Evolutionary conservation across 2,329 filamentous ascomycete genomes (phyloP), one percentile per base, ranked within the genome.

Genomic region (Venturia aucupariae): DNA sequence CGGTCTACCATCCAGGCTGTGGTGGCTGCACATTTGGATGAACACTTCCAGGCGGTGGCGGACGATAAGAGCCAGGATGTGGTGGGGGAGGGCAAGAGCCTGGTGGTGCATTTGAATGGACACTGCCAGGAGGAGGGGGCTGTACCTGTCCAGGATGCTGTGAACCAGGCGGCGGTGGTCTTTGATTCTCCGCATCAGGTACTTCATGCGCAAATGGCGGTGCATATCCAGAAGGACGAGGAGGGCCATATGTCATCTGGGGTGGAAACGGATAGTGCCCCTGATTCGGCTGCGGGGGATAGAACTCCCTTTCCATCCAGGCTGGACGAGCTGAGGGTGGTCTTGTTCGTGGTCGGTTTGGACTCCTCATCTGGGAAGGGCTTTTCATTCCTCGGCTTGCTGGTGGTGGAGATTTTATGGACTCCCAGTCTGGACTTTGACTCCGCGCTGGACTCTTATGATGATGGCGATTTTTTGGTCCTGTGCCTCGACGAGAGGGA

Each of bases 41-140:
- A 35, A 19, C 35, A 32, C 51, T 55, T 11, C 51, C 51, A 32
- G 51, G 17, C 30, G 51, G 27, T 15, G 51, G 51, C 13, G 51
- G 51, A 57, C 51, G 46, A 51, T 15, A 57, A 57, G 51, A 57
- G 51, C 51, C 51, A 41, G 59, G 59, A 10, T 32, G 57, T 42
- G 35, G 35, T 22, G 59, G 51, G n/a, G 30, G 48, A 13, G 24
- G 4, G 7, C 51, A 57, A 57, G 30, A 57, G 30, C 51, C 51
- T 22, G 59, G n/a, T n/a, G n/a, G n/a, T 60, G 38, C 19, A 38
- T 38, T 8, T 3, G 30, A 30, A 60, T 38, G 55, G 38, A 22
- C 55, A 38, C 38, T 38, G 10, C 15, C 55, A 38, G 30, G 59
- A 27, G 32, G 59, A 41, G 19, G 59, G 44, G 51, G 51, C 30